A percentile compares a stretch with the other conserved stretches of the same genome.
These are phyloP conservation scores for Leccinum longicurvipes DNA, from an alignment of 768 basidiomycete species.

Conservation along the genomic window DNA sequence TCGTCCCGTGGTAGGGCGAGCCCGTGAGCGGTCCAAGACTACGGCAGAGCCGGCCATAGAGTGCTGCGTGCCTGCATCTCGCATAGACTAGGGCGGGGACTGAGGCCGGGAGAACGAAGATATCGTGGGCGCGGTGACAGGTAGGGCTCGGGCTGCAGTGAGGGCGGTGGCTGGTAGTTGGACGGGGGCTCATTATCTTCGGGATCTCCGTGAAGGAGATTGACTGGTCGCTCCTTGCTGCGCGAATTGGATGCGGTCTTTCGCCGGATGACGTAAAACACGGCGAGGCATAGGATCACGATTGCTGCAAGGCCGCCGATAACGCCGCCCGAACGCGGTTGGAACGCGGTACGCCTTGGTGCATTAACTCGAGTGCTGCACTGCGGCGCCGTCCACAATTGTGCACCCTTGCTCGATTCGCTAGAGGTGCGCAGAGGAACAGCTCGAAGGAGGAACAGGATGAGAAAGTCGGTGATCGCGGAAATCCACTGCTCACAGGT, in stretches of 20 bases:
- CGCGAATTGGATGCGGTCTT: conserved; percentile 30
- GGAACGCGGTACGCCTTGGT: too few species aligned
- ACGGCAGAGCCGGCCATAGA: conserved; percentile 21
- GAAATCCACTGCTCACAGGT: too few species aligned
- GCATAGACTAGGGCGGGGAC: conserved; percentile 20
- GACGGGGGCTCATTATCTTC: conserved; percentile 45
- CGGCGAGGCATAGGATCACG: conserved; percentile 38
- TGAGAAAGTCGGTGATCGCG: too few species aligned
- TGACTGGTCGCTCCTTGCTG: conserved; percentile 57
- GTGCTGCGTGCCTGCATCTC: conserved; percentile 21
- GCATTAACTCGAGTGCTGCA: too few species aligned
- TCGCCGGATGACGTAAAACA: conserved; percentile 51
- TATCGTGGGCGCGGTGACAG: conserved; percentile 61
- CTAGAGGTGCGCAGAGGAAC: too few species aligned
- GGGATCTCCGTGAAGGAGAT: conserved; percentile 56
- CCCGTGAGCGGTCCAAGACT: conserved; percentile 13
- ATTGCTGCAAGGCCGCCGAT: conserved; percentile 52
- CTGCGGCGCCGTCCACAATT: too few species aligned
- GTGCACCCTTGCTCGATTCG: too few species aligned
- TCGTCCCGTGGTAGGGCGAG: conserved; percentile 23
- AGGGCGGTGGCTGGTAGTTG: conserved; percentile 58
- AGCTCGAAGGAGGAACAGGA: too few species aligned
- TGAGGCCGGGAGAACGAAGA: conserved; percentile 20
- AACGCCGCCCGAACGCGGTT: conserved; percentile 42
- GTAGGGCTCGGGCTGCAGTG: conserved; percentile 74